Evolutionary conservation across 352 stramenopile species (phyloP), one percentile per base, ranked within the genome.

Genomic region (Globisporangium takayamanum): DNA sequence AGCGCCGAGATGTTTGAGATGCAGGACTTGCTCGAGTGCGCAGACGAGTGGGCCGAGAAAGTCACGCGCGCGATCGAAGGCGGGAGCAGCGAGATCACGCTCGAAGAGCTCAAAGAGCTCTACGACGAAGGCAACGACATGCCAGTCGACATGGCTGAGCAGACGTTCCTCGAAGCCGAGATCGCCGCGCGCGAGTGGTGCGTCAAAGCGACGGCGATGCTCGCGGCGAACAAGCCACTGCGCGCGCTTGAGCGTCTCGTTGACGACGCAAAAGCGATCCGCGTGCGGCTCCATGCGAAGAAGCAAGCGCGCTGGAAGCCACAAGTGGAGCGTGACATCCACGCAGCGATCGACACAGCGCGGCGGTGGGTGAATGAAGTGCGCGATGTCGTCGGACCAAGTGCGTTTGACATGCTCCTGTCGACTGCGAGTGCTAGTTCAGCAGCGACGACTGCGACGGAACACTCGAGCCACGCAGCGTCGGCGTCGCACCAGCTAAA

Each of bases 141-240:
- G 68, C 86, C 86, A n/a, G 81, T 95, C 26, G 66, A 93, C 6
- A 94, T 95, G 86, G 86, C 94, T n/a, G 84, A 93, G 45, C 80
- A 88, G 33, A 84, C 83, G 48, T 89, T 70, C 54, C 61, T 95
- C 5, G 77, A 84, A 41, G 86, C 86, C 20, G 79, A 92, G 59
- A 90, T 95, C 49, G 70, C 66, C 36, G 86, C 83, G 16, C 80
- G 84, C 15, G 79, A 93, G 59, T 95, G 86, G 86, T 90, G 72
- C 44, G 73, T 69, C 7, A 76, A 64, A 20, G 86, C 82, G 12
- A 59, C 70, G 0, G 57, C 54, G 6, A 88, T 88, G 65, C 62
- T 94, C 7, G 69, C 72, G 22, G 69, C 72, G 14, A 71, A 74
- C 30, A 86, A 81, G 36, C 70, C 82, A 1, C 78, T 95, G 11